Evolutionary conservation across 495 filamentous ascomycete genomes (phyloP).

Genomic region (Usnea hakonensis): DNA sequence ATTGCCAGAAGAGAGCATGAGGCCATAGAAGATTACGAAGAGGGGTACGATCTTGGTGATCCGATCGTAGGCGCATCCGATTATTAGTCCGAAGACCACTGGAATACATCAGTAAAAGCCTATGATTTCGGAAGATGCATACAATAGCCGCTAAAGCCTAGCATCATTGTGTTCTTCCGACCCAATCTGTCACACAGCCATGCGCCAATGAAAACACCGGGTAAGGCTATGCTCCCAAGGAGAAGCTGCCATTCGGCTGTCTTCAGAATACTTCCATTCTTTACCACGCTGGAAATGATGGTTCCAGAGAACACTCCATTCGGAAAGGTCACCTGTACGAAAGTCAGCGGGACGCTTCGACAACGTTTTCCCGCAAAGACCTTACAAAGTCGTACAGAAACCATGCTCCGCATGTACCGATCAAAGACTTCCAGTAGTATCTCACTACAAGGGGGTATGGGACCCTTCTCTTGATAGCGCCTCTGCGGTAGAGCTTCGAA

Average conservation of each 20-base stretch:
- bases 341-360: constrained; percentile 21
- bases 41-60: constrained; percentile 44
- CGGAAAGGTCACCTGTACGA: constrained; percentile 34
- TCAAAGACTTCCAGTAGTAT: constrained; percentile 43
- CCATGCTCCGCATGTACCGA: constrained; percentile 44
- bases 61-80: constrained; percentile 41
- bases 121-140: background rate
- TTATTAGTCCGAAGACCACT: constrained; percentile 45
- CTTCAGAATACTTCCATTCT: constrained; percentile 30
- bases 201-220: constrained; percentile 45
- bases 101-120: background rate
- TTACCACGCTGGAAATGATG: constrained; percentile 39
- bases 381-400: constrained; percentile 44
- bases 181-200: constrained; percentile 40
- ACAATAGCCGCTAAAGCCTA: constrained; percentile 44
- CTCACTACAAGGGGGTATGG: constrained; percentile 39
- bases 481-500: constrained; percentile 42
- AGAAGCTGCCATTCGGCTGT: constrained; percentile 46
- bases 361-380: background rate
- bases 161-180: constrained; percentile 46
- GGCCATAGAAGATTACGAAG: constrained; percentile 48
- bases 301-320: constrained; percentile 45
- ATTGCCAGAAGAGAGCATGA: constrained; percentile 46
- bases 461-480: constrained; percentile 40
- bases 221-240: constrained; percentile 38